Conservation (phyloP, 495 filamentous ascomycete species). For the Aspergillus indologenus region DNA sequence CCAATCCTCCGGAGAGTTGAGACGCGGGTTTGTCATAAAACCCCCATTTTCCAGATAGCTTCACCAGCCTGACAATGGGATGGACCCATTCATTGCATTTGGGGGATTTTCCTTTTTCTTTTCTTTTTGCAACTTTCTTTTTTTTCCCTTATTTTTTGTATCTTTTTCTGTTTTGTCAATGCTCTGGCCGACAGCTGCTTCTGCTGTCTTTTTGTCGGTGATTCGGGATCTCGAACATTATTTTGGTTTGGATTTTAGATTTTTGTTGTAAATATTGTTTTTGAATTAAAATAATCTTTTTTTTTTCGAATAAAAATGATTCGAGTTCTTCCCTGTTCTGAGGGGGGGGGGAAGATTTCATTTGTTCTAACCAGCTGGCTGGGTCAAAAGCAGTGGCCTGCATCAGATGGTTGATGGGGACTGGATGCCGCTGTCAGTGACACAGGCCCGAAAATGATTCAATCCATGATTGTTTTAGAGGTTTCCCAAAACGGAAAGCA, state of each 20-base stretch:
- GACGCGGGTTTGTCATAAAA: slow-evolving; percentile 16
- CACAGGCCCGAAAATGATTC: slow-evolving; percentile 20
- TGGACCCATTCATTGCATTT: slow-evolving; percentile 6
- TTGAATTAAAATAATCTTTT: background rate
- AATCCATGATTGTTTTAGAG: slow-evolving; percentile 18
- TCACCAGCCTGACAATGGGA: slow-evolving; percentile 5
- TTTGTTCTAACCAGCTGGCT: slow-evolving; percentile 9
- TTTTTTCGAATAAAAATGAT: background rate
- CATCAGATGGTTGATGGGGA: slow-evolving; percentile 30
- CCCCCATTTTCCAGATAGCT: slow-evolving; percentile 20
- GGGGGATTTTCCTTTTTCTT: slow-evolving; percentile 3
- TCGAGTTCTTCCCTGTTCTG: background rate
- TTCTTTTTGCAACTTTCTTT: slow-evolving; percentile 11
- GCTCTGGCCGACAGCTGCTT: background rate
- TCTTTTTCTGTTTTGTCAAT: background rate
- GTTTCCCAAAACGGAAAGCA: slow-evolving; percentile 5
- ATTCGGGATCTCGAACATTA: background rate
- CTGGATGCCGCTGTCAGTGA: slow-evolving; percentile 32
- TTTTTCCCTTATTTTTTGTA: slow-evolving; percentile 2
- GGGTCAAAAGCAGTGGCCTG: slow-evolving; percentile 30
- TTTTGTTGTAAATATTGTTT: background rate
- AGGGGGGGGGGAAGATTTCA: background rate
- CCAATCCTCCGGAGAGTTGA: slow-evolving; percentile 21
- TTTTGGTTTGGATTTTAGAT: background rate
- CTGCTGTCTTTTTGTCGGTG: background rate